Conservation (phyloP, 164 flowering plant species). For the Santalum album region DNA sequence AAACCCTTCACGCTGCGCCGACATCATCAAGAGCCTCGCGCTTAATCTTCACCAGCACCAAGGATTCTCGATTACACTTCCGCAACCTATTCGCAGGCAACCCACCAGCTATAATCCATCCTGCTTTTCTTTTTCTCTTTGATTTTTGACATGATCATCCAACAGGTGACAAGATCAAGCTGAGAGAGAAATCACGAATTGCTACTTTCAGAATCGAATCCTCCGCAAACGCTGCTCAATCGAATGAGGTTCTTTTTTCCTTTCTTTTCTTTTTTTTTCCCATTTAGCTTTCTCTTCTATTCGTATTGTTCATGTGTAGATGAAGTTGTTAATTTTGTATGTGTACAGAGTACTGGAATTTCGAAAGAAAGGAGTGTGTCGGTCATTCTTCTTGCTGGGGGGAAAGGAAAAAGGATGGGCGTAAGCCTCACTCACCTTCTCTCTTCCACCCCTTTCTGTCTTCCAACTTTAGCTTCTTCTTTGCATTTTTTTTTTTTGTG, state of each 20-base stretch:
- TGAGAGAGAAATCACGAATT: neutral
- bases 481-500: too few species aligned
- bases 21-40: neutral
- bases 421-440: conserved; percentile 31
- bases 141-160: neutral
- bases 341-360: conserved; percentile 10
- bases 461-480: neutral
- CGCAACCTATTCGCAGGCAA: conserved; percentile 7
- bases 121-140: neutral
- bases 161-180: conserved; percentile 7
- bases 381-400: conserved; percentile 90
- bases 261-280: neutral
- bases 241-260: conserved; percentile 2
- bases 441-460: neutral
- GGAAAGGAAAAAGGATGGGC: conserved; percentile 92
- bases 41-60: neutral
- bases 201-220: conserved; percentile 2
- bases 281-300: neutral
- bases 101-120: neutral
- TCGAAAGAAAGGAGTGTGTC: conserved; percentile 74
- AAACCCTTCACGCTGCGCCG: neutral
- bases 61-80: conserved; percentile 1
- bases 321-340: neutral
- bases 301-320: too few species aligned
- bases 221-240: conserved; percentile 10